These are phyloP conservation scores for Rhodotorula mucilaginosa DNA, from an alignment of 1,284 basidiomycete genomes.

Conservation along the genomic window DNA sequence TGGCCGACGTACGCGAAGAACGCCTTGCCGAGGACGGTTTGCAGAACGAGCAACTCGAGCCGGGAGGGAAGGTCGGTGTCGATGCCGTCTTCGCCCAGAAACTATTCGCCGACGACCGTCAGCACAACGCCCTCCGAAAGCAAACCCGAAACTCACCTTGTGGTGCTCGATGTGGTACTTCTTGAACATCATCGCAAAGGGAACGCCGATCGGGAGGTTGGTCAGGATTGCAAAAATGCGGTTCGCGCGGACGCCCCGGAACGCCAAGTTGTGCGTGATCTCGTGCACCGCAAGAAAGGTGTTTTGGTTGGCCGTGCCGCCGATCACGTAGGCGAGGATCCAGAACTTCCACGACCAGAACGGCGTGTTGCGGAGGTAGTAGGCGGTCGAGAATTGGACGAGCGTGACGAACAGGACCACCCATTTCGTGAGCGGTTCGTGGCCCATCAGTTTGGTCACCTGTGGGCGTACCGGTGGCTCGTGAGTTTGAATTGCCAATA, in stretches of 20 bases:
- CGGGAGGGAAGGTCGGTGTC: conserved; percentile 91
- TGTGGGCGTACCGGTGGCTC: conserved; percentile 45
- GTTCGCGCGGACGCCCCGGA: conserved; percentile 77
- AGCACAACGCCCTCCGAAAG: neutral
- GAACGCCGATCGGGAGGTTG: conserved; percentile 89
- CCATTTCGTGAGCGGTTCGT: conserved; percentile 86
- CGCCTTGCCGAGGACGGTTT: conserved; percentile 94
- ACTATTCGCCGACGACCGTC: conserved; percentile 55
- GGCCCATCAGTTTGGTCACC: conserved; percentile 93
- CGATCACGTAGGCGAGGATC: conserved; percentile 75
- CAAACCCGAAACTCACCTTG: conserved; percentile 24
- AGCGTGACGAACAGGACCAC: conserved; percentile 74
- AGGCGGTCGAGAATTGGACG: conserved; percentile 69
- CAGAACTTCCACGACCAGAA: conserved; percentile 73
- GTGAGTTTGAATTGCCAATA: neutral
- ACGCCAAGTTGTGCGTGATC: conserved; percentile 96
- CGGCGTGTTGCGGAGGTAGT: conserved; percentile 63
- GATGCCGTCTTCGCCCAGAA: conserved; percentile 90
- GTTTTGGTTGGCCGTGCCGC: conserved; percentile 95
- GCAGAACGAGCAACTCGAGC: conserved; percentile 78
- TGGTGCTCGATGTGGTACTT: conserved; percentile 44
- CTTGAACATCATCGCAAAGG: conserved; percentile 95
- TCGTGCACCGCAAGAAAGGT: conserved; percentile 97
- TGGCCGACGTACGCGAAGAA: conserved; percentile 78
- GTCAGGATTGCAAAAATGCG: conserved; percentile 84